phyloP scores from a whole-genome alignment of 1,139 yeast species.

The Yamadazyma triangularis region DNA sequence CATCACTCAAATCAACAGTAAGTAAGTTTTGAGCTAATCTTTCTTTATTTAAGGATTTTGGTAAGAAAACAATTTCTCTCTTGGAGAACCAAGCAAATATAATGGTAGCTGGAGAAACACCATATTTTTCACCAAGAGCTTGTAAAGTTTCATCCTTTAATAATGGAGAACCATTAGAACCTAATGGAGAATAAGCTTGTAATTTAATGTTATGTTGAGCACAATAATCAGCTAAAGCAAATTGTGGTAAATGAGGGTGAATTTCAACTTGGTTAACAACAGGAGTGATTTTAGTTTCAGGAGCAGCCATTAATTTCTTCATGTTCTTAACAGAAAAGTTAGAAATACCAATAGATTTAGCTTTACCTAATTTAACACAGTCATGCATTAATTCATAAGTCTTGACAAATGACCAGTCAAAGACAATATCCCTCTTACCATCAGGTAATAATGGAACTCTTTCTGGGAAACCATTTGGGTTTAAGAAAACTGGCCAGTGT shows the following conservation, averaged over 20 bases:
- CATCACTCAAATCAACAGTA: slow-evolving; percentile 45
- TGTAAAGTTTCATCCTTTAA: slow-evolving; percentile 45
- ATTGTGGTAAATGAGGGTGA: slow-evolving; percentile 73
- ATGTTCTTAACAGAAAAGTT: slow-evolving; percentile 54
- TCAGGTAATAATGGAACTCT: slow-evolving; percentile 25
- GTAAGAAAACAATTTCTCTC: slow-evolving; percentile 67
- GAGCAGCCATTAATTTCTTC: slow-evolving; percentile 46
- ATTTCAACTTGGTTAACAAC: slow-evolving; percentile 71
- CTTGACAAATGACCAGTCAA: slow-evolving; percentile 49
- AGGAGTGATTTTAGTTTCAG: slow-evolving; percentile 51
- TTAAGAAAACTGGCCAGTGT: slow-evolving; percentile 74
- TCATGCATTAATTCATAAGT: slow-evolving; percentile 66
- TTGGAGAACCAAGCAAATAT: slow-evolving; percentile 67
- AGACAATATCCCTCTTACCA: slow-evolving; percentile 21
- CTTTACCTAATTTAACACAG: slow-evolving; percentile 46
- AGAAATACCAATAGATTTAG: slow-evolving; percentile 72
- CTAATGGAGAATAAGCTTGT: slow-evolving; percentile 80
- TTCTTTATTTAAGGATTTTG: slow-evolving; percentile 60
- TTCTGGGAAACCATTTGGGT: slow-evolving; percentile 27
- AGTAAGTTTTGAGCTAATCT: slow-evolving; percentile 58
- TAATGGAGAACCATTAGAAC: slow-evolving; percentile 62
- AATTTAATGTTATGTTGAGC: slow-evolving; percentile 50
- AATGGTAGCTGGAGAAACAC: slow-evolving; percentile 54
- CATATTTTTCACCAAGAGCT: slow-evolving; percentile 51
- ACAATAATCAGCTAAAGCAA: slow-evolving; percentile 53